phyloP scores from a whole-genome alignment of 2,329 filamentous ascomycete species.

The Torrubiella hemipterigena region DNA sequence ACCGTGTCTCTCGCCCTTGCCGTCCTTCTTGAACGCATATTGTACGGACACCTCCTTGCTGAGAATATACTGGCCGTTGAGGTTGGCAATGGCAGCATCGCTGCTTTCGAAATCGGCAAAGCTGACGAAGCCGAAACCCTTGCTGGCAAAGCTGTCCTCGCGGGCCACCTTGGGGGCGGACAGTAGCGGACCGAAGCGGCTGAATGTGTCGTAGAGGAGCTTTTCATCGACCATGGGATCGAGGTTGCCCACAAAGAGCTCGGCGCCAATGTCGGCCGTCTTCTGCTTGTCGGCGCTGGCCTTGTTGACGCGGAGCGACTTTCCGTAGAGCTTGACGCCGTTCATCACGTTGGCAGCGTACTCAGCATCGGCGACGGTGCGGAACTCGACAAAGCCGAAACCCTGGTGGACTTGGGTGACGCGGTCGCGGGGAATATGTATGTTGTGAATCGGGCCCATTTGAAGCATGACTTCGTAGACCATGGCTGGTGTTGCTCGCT shows the following conservation, averaged over 20 bases:
- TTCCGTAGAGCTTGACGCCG: slow-evolving; percentile 83
- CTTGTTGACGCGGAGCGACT: slow-evolving; percentile 95
- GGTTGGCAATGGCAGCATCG: slow-evolving; percentile 79
- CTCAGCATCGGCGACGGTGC: slow-evolving; percentile 87
- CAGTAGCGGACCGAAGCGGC: slow-evolving; percentile 77
- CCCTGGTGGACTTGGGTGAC: slow-evolving; percentile 95
- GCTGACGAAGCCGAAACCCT: slow-evolving; percentile 93
- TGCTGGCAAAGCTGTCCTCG: slow-evolving; percentile 77
- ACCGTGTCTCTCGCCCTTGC: slow-evolving; percentile 90
- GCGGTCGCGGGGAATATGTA: slow-evolving; percentile 95
- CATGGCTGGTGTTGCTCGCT: slow-evolving; percentile 80
- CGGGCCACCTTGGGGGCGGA: slow-evolving; percentile 82
- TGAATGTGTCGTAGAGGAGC: slow-evolving; percentile 87
- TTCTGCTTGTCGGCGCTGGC: slow-evolving; percentile 85
- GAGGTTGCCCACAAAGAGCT: slow-evolving; percentile 93
- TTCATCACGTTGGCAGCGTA: slow-evolving; percentile 97
- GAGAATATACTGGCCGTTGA: slow-evolving; percentile 94
- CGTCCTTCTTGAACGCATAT: slow-evolving; percentile 99
- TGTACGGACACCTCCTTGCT: slow-evolving; percentile 95
- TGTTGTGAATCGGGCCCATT: slow-evolving; percentile 92
- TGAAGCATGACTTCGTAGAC: slow-evolving; percentile 98
- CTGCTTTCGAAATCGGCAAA: slow-evolving; percentile 90
- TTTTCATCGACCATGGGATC: slow-evolving; percentile 93
- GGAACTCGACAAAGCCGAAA: slow-evolving; percentile 98
- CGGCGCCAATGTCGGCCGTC: slow-evolving; percentile 83